Conservation (phyloP, 2,329 filamentous ascomycete species). For the Rutstroemia sp. region DNA sequence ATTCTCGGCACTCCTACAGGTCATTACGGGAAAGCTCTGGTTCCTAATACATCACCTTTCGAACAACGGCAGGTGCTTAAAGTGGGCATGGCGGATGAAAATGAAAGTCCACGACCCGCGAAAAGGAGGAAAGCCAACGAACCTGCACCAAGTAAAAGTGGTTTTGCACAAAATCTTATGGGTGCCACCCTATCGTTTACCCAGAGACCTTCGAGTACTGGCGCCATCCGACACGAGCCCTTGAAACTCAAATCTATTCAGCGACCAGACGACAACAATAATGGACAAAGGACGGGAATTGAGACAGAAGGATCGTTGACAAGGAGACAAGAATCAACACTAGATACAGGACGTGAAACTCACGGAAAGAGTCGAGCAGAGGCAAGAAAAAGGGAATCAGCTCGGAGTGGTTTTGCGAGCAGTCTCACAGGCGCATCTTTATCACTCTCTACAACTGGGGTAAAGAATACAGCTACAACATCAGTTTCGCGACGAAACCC, state of each 20-base stretch:
- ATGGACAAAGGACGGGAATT: not conserved
- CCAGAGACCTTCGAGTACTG: conserved; percentile 21
- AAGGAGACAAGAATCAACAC: not conserved
- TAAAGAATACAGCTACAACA: not conserved
- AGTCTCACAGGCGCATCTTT: conserved; percentile 24
- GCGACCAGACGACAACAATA: conserved; percentile 13
- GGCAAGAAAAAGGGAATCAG: conserved; percentile 11
- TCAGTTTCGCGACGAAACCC: not conserved
- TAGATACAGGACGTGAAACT: not conserved
- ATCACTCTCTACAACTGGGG: conserved; percentile 14
- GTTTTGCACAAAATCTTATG: conserved; percentile 45
- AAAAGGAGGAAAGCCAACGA: conserved; percentile 37
- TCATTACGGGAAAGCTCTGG: conserved; percentile 51
- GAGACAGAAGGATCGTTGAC: not conserved
- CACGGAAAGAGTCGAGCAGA: not conserved
- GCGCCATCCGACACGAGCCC: conserved; percentile 21
- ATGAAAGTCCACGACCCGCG: conserved; percentile 28
- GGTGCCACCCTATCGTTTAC: conserved; percentile 38
- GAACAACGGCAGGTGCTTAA: conserved; percentile 43
- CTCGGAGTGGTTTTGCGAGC: conserved; percentile 23
- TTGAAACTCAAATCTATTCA: conserved; percentile 12
- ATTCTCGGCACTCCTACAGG: conserved; percentile 54
- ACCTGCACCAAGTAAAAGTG: conserved; percentile 37
- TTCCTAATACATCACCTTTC: conserved; percentile 56
- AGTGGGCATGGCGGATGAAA: conserved; percentile 8